Base-by-base conservation (phyloP, 345 rosid species). In the Eucalyptus victrix region DNA sequence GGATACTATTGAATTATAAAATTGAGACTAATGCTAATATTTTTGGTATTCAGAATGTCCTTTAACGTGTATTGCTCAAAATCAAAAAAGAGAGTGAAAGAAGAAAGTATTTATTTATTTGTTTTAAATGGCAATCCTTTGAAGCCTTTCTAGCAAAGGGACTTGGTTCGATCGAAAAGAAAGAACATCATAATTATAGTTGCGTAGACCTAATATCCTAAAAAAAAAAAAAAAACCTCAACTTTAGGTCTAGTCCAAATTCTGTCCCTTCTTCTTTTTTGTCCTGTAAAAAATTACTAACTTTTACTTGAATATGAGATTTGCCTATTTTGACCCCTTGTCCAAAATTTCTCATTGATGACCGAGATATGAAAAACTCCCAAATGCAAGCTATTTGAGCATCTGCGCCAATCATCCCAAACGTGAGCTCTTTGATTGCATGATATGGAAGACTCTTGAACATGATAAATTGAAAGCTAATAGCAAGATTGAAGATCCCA, bases 271-370 rank as follows among this genome's bases (percentile, higher is more conserved):
- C 0, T 54, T 53, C 4, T 9, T 56, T 24, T 9, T 24, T 4
- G 1, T 56, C 6, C 2, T 2, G 3, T 56, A 56, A 56, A 9
- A 56, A 56, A 10, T 23, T 24, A 24, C 30, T 11, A 10, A 56
- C 30, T 56, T 56, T 24, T 56, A 56, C 62, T 56, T 4, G 1
- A 56, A 24, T 56, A 0, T 12, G 1, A 54, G 4, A 23, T 9
- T 0, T 24, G 0, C 6, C 6, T 56, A 23, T 24, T 9, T 24
- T 10, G 1, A 56, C 2, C 62, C 30, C 6, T 9, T 56, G 4
- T 56, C 30, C 30, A 56, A 56, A 56, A 56, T 23, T 56, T 24
- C 3, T 56, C 62, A 4, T 56, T 2, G 62, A 56, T 4, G 12
- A 56, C 6, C 1, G 0, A 24, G 13, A 26, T 24, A 56, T 24